Base-by-base conservation (phyloP, 495 filamentous ascomycete species). In the Gamarada debralockiae region DNA sequence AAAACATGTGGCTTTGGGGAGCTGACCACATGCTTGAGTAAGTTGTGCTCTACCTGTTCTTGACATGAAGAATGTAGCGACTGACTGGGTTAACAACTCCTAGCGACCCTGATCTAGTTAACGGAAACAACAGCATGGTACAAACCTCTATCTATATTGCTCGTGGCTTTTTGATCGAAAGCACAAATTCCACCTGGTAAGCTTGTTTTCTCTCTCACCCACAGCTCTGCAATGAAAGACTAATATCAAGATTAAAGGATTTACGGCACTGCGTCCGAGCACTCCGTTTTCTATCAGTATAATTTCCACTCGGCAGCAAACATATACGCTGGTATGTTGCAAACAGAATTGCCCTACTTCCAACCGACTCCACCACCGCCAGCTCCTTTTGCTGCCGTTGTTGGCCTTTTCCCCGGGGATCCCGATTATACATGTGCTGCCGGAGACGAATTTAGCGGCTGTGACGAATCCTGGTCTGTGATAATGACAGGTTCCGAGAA, bases 261-360 rank as follows among this genome's bases (percentile, higher is more conserved):
- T 5, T 85, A 82, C 43, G 86, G 80, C n/a, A 86, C 80, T 0
- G 70, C 81, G 3, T 83, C 82, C 29, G 85, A 90, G 70, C 87
- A 90, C 67, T 75, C 77, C 65, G 77, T 82, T 58, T 67, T 90
- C 17, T 91, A 90, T 72, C 86, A 88, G 67, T 89, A 87, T 62
- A 73, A 86, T 51, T 65, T 88, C 45, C 62, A 73, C 46, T 74
- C 75, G 38, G 82, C 84, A 2, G 62, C 75, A 52, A 80, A 85
- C 58, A 70, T 88, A 46, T 86, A 80, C 67, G 77, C 84, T 60
- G 81, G 75, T 3, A 65, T 82, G 31, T 82, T 87, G 47, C 87
- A 90, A 62, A 79, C 84, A 10, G 87, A 91, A 59, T 82, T 78
- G 0, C 82, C 85, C 5, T 90, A 91, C 68, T 87, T 80, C 69